Evolutionary conservation across 2,329 filamentous ascomycete species (phyloP), one percentile per base, ranked within the genome.

Genomic region (Cercospora sp.): DNA sequence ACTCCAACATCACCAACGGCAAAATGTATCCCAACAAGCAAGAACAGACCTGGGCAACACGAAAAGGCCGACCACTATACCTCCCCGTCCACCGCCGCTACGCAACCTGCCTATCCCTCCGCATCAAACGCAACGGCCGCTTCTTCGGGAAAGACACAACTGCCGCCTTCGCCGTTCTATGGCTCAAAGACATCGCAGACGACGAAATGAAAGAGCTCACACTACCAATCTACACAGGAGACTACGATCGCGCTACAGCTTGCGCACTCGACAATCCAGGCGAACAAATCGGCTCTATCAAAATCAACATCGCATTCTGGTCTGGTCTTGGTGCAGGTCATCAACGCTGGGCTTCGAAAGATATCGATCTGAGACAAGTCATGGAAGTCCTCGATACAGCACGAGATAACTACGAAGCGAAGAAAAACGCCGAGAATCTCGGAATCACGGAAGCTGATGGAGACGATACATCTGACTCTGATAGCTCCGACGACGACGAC

Each of bases 121-220:
- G 88, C 73, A 90, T 90, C 71, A 84, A 88, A 7, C 66, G 71
- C 51, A 83, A 86, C 66, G 86, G 87, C 64, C 61, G 61, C 18
- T 31, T 70, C 7, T 18, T 71, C 6, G 81, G 81, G 7, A 76
- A 80, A 0, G 86, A 90, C 61, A 85, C 83, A 65, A 87, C 86
- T 0, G 80, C 83, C 1, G 89, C 87, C 0, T 90, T 91, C 72
- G 84, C 85, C 6, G 83, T 91, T 2, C 79, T 91, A 1, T 92
- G 90, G 90, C 82, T 92, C 18, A 87, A 87, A 70, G 87, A 91
- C n/a, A 81, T 93, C 0, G 80, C 84, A 0, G 90, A 93, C 66
- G 90, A 91, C 67, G 86, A 91, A 73, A 84, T 89, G 63, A 80
- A 83, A 53, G 86, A 84, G 0, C 73, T 90, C 8, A 83, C 82